Evolutionary conservation across 1,284 basidiomycete species (phyloP), one percentile per base, ranked within the genome.

Genomic region (Takashimella koratensis): DNA sequence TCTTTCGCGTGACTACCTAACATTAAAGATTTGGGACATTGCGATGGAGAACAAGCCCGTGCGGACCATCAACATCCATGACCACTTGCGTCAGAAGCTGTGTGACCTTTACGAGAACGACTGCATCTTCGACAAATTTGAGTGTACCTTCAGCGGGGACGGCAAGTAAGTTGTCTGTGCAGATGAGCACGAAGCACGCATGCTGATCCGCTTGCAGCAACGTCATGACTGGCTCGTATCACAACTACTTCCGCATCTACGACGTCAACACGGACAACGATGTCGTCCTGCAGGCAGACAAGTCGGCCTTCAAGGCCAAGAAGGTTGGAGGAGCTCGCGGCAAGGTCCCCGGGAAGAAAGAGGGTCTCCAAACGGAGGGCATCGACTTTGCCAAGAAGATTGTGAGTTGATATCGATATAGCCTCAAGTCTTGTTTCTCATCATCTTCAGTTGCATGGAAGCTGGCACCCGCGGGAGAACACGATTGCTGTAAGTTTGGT

Each of bases 371-470:
- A 69, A 79, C 89, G 65, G 92, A 96, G 69, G 86, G 88, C 40
- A 82, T 95, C 64, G 93, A 97, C 78, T 99, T 98, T 78, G 95
- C 95, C 79, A 98, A 98, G 87, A 98, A 98, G 84, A 98, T 99
- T 70, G 72, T 83, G 55, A 77, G 81, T 66, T 3, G 42, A 11
- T 24, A 47, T 12, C 11, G 42, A 13, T 51, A 16, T 13, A 0
- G 44, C 12, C 19, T 21, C 12, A 21, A n/a, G 41, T 0, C 6
- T 4, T 12, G 5, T 19, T 5, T 54, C 60, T 68, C 49, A 62
- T 40, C 4, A 11, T 6, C 20, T 16, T 10, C 45, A 74, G 76
- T 78, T 94, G 65, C 91, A 94, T 75, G 89, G 90, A 51, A 96
- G 92, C 77, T 98, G 92, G 89, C 94, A 98, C 80, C 94, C 95